Evolutionary conservation across 2,329 filamentous ascomycete species (phyloP), one percentile per base, ranked within the genome.

Genomic region (Stenocarpella maydis): DNA sequence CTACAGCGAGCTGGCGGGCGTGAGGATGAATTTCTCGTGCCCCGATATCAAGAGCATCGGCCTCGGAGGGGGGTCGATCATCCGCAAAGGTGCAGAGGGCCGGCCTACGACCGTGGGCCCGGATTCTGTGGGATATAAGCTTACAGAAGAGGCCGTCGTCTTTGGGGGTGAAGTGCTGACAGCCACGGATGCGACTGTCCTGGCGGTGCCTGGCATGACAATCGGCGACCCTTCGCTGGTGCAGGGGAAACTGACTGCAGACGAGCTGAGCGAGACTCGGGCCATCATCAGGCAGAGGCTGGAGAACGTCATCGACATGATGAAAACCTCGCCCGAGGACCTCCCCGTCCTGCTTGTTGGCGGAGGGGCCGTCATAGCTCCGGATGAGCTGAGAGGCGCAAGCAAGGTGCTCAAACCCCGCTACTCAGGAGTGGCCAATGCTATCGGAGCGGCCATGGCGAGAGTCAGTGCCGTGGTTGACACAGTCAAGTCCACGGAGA

Each of bases 401-500:
- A 87, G 85, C 70, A 80, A 78, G 39, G 85, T 90, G 1, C 77
- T 89, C 53, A 88, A 86, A 71, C 87, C 87, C 0, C 78, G 83
- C 49, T 89, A 83, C 80, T 85, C 87, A 2, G 84, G 83, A 3
- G 87, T 91, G 1, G 89, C 89, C 10, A 91, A 91, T 74, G 89
- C 89, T 0, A 88, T 91, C 12, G 89, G 89, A 1, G 89, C 88
- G 10, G 88, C 89, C 0, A 89, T 88, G 69, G 87, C 88, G 1
- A 80, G 86, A 47, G 87, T 91, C 2, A 88, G 86, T 69, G 84
- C 85, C 1, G 82, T 85, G 0, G 80, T 86, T 12, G 85, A 87
- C 69, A 83, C 82, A 0, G 81, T 87, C 28, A 82, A 85, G 68
- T 84, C 82, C 0, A 86, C 84, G 0, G 84, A 83, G 66, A 76